Conservation (phyloP, 2,329 filamentous ascomycete species). For the Alternaria sp. region DNA sequence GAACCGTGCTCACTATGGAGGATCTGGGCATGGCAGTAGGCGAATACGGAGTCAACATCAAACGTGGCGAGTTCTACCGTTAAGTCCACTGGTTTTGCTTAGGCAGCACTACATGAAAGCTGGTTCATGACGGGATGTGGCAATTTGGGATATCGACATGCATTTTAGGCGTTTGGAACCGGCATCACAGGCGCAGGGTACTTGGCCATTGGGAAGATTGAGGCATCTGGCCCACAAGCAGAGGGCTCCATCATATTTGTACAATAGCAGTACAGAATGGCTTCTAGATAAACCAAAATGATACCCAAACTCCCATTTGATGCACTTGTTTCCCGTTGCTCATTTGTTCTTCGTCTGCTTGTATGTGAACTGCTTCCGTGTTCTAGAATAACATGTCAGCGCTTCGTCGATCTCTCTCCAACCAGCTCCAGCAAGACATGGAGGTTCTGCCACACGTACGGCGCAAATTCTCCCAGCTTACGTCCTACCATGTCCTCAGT, state of each 20-base stretch:
- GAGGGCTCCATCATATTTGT: conserved; percentile 37
- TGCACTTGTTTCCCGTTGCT: conserved; percentile 29
- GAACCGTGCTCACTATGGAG: conserved; percentile 97
- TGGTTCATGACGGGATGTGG: conserved; percentile 6
- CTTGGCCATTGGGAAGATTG: conserved; percentile 15
- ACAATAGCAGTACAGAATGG: conserved; percentile 45
- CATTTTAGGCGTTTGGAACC: conserved; percentile 42
- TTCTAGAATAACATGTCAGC: conserved; percentile 56
- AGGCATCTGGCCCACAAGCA: conserved; percentile 18
- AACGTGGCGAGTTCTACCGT: conserved; percentile 95
- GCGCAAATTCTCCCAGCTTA: conserved; percentile 90
- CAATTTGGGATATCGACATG: conserved; percentile 14
- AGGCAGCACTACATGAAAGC: neutral
- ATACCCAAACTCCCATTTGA: conserved; percentile 49
- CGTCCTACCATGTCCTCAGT: conserved; percentile 97
- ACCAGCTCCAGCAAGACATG: no score
- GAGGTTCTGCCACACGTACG: conserved; percentile 63
- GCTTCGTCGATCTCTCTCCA: neutral
- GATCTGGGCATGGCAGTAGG: conserved; percentile 97
- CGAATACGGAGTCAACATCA: conserved; percentile 97
- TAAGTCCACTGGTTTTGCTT: conserved; percentile 49
- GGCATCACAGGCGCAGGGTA: conserved; percentile 31
- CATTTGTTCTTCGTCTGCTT: conserved; percentile 77
- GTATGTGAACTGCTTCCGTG: conserved; percentile 72
- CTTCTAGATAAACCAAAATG: conserved; percentile 39